Evolutionary conservation across 306 rosid genomes (phyloP).

Genomic region (Prunus fruticosa): DNA sequence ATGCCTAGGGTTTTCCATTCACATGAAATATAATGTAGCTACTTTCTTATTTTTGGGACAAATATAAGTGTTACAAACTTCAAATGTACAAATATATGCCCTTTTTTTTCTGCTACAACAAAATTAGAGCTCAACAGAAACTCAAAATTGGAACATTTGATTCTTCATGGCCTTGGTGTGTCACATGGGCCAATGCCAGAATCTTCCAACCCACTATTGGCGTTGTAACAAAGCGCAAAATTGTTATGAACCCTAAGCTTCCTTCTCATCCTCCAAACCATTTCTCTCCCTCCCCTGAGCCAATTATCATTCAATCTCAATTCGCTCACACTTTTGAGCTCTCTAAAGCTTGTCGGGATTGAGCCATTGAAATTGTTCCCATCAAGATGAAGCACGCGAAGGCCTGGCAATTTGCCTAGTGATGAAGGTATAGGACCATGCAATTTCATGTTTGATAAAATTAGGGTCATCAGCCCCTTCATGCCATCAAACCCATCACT

Average conservation of each 20-base stretch:
- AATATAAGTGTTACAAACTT: background rate
- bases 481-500: constrained; percentile 51
- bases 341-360: constrained; percentile 48
- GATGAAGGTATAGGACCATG: constrained; percentile 65
- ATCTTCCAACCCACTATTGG: constrained; percentile 49
- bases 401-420: constrained; percentile 44
- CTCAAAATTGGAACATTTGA: background rate
- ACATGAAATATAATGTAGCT: background rate
- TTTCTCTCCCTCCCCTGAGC: constrained; percentile 63
- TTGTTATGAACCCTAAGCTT: constrained; percentile 58
- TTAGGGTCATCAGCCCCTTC: constrained; percentile 47
- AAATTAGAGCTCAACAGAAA: constrained; percentile 17
- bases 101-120: constrained; percentile 10
- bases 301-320: constrained; percentile 58
- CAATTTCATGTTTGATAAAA: constrained; percentile 64
- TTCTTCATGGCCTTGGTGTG: constrained; percentile 12
- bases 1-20: too few relatives aligned
- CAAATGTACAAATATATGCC: background rate
- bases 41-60: too few relatives aligned
- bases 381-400: constrained; percentile 78
- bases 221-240: constrained; percentile 57
- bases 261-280: constrained; percentile 81
- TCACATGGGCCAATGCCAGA: constrained; percentile 53
- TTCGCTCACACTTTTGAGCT: constrained; percentile 43
- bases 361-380: constrained; percentile 71